Evolutionary conservation across 768 basidiomycete species (phyloP), one percentile per base, ranked within the genome.

Genomic region (Psilocybe tampanensis): DNA sequence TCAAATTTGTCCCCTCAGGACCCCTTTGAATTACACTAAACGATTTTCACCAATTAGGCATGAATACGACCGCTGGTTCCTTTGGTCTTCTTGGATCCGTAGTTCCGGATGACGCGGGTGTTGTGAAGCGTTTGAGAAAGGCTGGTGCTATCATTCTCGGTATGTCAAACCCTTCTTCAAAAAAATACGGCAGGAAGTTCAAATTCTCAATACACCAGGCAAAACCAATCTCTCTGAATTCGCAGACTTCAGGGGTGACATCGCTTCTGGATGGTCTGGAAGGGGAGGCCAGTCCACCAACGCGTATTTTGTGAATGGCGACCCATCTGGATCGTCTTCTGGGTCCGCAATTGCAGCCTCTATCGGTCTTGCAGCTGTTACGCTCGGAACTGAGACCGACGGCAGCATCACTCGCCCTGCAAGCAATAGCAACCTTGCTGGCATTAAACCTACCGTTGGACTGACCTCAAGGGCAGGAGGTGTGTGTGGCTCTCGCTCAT

Each of bases 361-460:
- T 1, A 83, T 83, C 47, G 83, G 83, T 17, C 70, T 84, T 15
- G 68, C 74, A n/a, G 70, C 80, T 15, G 80, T 80, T 1, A 69
- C 77, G 0, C 69, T 84, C 1, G 81, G 78, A 9, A 74, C 80
- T 2, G 82, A 84, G 54, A 83, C 82, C 0, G 77, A 80, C 55
- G 82, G 85, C 7, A 83, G 82, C 52, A 83, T 85, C 24, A 80
- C 74, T 3, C 83, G 77, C 58, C 86, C 83, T 21, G 67, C 79
- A 0, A 75, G 73, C 60, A 67, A 75, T 18, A 85, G 85, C 51
- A 85, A 85, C 59, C 41, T 85, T 5, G 85, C 75, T 3, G 85
- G 84, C 0, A 82, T 86, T 45, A 85, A 85, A 61, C 82, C 86
- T 0, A 86, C 82, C 2, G 76, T 86, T 8, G 85, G 85, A 0